Conservation (phyloP, 768 basidiomycete species). For the Tylopilus rubrobrunneus region DNA sequence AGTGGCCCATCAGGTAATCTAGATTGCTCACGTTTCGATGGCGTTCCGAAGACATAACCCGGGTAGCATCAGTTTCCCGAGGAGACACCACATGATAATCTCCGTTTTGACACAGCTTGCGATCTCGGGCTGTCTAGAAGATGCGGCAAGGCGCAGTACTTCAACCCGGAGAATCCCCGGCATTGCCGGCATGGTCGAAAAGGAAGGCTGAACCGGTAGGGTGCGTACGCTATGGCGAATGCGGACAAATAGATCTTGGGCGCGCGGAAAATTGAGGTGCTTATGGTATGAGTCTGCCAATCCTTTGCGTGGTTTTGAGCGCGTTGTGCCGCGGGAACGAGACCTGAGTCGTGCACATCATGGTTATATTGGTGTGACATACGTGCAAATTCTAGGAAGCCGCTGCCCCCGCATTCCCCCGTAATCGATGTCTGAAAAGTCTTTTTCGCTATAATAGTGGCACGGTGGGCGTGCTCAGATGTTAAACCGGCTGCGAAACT, state of each 20-base stretch:
- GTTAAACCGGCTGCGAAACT: not conserved
- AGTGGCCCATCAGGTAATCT: not conserved
- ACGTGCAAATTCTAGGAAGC: not conserved
- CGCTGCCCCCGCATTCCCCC: not conserved
- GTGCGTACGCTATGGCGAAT: not conserved
- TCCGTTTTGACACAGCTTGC: not conserved
- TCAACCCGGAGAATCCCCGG: not conserved
- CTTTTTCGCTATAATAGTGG: not conserved
- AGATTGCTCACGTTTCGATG: not conserved
- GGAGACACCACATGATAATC: not conserved
- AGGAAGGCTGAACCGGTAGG: not conserved
- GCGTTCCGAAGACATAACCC: not conserved
- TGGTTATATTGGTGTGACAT: not conserved
- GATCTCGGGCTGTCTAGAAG: not conserved
- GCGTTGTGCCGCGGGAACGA: not conserved
- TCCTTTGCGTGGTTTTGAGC: too few relatives aligned
- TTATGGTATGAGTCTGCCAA: not conserved
- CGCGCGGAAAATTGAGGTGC: not conserved
- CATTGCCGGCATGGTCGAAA: not conserved
- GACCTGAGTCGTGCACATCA: not conserved
- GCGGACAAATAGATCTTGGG: not conserved
- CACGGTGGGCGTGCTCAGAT: not conserved
- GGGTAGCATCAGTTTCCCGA: not conserved
- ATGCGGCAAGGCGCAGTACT: too few relatives aligned
- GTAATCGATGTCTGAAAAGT: not conserved